Percentiles rank a stretch among this genome's conserved stretches.
Evolutionary conservation across 2,329 filamentous ascomycete species (phyloP).

Genomic region (Nigrograna mackinnonii): DNA sequence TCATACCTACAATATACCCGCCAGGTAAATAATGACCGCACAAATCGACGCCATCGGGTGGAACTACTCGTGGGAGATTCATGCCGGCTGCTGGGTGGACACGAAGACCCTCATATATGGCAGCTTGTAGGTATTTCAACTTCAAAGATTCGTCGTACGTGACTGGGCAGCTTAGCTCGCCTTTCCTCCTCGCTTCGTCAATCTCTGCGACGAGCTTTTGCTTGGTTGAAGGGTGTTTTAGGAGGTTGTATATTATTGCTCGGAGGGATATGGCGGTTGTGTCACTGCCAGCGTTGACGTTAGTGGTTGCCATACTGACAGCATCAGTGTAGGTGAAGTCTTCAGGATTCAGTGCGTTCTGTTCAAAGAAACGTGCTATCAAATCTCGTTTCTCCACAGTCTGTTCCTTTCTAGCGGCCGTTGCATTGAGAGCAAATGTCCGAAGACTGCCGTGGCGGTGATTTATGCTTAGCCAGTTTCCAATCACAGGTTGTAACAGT

Average conservation of each 20-base stretch:
- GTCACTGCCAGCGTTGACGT: conserved; percentile 47
- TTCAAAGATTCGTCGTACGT: conserved; percentile 8
- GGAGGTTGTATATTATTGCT: conserved; percentile 23
- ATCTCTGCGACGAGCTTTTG: conserved; percentile 19
- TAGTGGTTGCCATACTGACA: conserved; percentile 38
- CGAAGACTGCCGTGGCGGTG: conserved; percentile 33
- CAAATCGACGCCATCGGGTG: conserved; percentile 11
- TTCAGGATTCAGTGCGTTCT: conserved; percentile 38
- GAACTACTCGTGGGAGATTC: conserved; percentile 14
- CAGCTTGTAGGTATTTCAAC: conserved; percentile 20
- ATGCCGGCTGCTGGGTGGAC: conserved; percentile 16
- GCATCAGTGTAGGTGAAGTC: conserved; percentile 42
- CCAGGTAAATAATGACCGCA: conserved; percentile 10
- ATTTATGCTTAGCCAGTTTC: neutral
- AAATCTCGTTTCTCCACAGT: conserved; percentile 41
- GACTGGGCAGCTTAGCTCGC: conserved; percentile 12
- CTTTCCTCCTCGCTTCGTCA: conserved; percentile 4
- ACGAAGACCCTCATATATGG: conserved; percentile 17
- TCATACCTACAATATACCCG: conserved; percentile 4
- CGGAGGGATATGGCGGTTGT: conserved; percentile 47
- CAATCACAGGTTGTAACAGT: neutral
- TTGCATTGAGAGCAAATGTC: conserved; percentile 25
- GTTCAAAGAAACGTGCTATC: conserved; percentile 39
- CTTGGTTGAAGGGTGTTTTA: conserved; percentile 14
- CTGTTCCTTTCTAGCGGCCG: conserved; percentile 21